phyloP scores from a whole-genome alignment of 164 flowering plant genomes.

The Umbellularia californica region DNA sequence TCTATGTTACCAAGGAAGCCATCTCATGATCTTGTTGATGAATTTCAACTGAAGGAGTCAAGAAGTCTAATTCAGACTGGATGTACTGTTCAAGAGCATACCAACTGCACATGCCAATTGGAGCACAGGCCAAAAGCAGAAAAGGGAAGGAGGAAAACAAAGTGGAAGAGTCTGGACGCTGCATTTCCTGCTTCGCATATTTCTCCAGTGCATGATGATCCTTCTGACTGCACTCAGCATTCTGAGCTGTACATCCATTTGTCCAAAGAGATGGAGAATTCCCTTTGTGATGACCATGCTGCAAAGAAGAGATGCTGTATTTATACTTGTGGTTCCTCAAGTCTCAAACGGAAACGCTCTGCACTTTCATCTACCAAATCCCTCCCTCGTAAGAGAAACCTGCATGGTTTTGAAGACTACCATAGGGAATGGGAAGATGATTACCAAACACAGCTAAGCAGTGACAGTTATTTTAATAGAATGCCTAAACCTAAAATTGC shows the following conservation, averaged over 20 bases:
- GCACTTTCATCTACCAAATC: conserved; percentile 19
- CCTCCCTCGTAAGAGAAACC: conserved; percentile 27
- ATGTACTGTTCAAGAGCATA: conserved; percentile 13
- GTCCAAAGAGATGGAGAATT: conserved; percentile 16
- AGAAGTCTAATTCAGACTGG: conserved; percentile 16
- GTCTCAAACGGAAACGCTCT: conserved; percentile 26
- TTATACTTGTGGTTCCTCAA: conserved; percentile 18
- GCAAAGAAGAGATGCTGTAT: conserved; percentile 7
- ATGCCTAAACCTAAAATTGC: conserved; percentile 19
- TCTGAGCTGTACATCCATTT: conserved; percentile 13
- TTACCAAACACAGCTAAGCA: conserved; percentile 3
- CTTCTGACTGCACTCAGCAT: conserved; percentile 6
- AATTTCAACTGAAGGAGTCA: conserved; percentile 33
- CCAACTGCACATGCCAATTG: conserved; percentile 9
- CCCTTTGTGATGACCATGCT: conserved; percentile 16
- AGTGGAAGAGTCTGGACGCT: conserved; percentile 35
- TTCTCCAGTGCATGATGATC: conserved; percentile 15
- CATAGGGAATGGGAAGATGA: conserved; percentile 20
- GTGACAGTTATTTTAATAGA: conserved; percentile 4
- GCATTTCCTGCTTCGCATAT: conserved; percentile 20
- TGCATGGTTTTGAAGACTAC: conserved; percentile 13
- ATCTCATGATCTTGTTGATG: conserved; percentile 30
- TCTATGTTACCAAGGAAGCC: conserved; percentile 17
- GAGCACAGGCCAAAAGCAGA: conserved; percentile 19
- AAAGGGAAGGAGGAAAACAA: conserved; percentile 29